phyloP scores from a whole-genome alignment of 192 early-diverging fungal genomes.

The Gryganskiella cystojenkinii region DNA sequence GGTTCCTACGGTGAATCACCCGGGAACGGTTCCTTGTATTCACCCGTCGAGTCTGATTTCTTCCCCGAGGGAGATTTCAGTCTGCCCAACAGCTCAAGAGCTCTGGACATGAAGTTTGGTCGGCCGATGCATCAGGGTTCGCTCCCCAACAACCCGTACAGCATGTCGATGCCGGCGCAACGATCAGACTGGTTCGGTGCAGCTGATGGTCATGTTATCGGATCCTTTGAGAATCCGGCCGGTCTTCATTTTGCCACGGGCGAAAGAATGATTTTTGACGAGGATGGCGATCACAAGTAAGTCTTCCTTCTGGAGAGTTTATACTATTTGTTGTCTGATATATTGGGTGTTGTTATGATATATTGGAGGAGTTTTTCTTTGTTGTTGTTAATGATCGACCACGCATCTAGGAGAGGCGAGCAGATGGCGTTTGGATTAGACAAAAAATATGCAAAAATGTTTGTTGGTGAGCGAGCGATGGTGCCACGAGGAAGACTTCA shows the following conservation, averaged over 20 bases:
- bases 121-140: conserved; percentile 43
- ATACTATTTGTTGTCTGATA: conserved; percentile 16
- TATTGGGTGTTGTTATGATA: not conserved
- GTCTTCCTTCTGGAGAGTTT: conserved; percentile 46
- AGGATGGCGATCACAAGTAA: conserved; percentile 63
- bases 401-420: not conserved
- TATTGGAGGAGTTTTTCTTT: not conserved
- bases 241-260: conserved; percentile 41
- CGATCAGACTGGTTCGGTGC: conserved; percentile 51
- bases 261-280: conserved; percentile 54
- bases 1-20: conserved; percentile 51
- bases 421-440: too few relatives aligned
- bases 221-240: conserved; percentile 43
- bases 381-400: too few relatives aligned
- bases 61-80: conserved; percentile 53
- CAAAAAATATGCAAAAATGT: too few relatives aligned
- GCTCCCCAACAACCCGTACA: conserved; percentile 36
- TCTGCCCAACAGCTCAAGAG: conserved; percentile 33
- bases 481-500: conserved; percentile 24
- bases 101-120: conserved; percentile 50
- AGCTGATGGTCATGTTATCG: conserved; percentile 39
- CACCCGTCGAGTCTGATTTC: conserved; percentile 44
- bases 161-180: conserved; percentile 52
- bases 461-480: not conserved
- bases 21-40: conserved; percentile 46